phyloP scores from a whole-genome alignment of 768 basidiomycete genomes.

The Lentinula raphanica region DNA sequence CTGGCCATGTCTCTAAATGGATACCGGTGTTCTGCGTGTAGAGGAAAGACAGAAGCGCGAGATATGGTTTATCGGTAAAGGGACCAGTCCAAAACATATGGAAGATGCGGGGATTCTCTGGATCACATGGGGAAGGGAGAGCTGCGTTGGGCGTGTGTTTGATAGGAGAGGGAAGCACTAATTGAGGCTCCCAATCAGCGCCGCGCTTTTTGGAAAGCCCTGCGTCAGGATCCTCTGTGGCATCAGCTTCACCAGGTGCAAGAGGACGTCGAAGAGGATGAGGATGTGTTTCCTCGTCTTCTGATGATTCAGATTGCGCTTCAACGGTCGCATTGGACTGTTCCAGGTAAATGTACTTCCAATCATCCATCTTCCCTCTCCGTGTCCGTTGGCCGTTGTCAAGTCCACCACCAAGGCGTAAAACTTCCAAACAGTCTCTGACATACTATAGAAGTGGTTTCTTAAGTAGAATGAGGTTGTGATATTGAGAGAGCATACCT shows the following conservation, averaged over 20 bases:
- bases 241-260: slow-evolving; percentile 21
- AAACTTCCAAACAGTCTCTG: slow-evolving; percentile 89
- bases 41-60: slow-evolving; percentile 86
- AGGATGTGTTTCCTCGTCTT: slow-evolving; percentile 15
- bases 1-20: slow-evolving; percentile 43
- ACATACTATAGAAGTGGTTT: slow-evolving; percentile 57
- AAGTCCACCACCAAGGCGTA: slow-evolving; percentile 79
- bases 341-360: slow-evolving; percentile 80
- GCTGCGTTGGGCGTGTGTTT: slow-evolving; percentile 37
- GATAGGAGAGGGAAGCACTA: slow-evolving; percentile 43
- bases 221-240: slow-evolving; percentile 41
- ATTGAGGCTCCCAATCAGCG: slow-evolving; percentile 50
- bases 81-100: slow-evolving; percentile 98
- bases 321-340: slow-evolving; percentile 28
- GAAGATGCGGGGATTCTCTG: slow-evolving; percentile 76
- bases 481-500: slow-evolving; percentile 36
- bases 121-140: slow-evolving; percentile 54
- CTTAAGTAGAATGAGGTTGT: neutral
- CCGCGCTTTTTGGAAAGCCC: slow-evolving; percentile 56
- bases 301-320: slow-evolving; percentile 12
- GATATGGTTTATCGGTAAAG: slow-evolving; percentile 95
- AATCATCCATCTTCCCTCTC: slow-evolving; percentile 66
- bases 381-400: slow-evolving; percentile 72
- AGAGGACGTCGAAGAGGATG: slow-evolving; percentile 19
- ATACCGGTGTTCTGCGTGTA: slow-evolving; percentile 89